A percentile compares a stretch with the other conserved stretches of the same genome.
phyloP scores from a whole-genome alignment of 805 yeast genomes.

The Candida ulmi region DNA sequence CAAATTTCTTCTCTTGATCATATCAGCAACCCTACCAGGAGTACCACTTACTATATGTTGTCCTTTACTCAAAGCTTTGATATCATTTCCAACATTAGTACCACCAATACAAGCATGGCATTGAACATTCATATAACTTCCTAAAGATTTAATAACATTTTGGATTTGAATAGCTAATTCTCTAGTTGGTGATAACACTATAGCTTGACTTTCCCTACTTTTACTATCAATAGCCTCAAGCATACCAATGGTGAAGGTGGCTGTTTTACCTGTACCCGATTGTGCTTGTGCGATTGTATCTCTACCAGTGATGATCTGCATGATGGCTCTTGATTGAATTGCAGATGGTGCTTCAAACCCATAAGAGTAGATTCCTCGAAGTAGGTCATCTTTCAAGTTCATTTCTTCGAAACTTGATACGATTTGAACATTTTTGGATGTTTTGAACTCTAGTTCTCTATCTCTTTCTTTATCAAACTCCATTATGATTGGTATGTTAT shows the following conservation, averaged over 20 bases:
- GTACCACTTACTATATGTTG: slow-evolving; percentile 95
- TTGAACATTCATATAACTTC: slow-evolving; percentile 79
- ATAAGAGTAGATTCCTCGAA: slow-evolving; percentile 71
- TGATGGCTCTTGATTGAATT: slow-evolving; percentile 94
- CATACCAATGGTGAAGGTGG: slow-evolving; percentile 93
- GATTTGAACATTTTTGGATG: slow-evolving; percentile 48
- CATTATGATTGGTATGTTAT: slow-evolving; percentile 26
- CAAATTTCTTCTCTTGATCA: slow-evolving; percentile 79
- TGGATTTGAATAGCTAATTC: slow-evolving; percentile 93
- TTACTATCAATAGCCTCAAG: slow-evolving; percentile 77
- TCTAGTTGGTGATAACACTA: slow-evolving; percentile 91
- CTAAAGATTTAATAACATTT: slow-evolving; percentile 79
- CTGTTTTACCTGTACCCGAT: slow-evolving; percentile 99
- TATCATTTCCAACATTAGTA: slow-evolving; percentile 74
- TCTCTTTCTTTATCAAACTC: slow-evolving; percentile 59
- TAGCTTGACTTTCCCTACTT: slow-evolving; percentile 76
- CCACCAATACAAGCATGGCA: slow-evolving; percentile 96
- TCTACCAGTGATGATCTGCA: slow-evolving; percentile 89
- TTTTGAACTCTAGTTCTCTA: slow-evolving; percentile 53
- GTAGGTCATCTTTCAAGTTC: slow-evolving; percentile 59
- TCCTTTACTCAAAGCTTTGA: slow-evolving; percentile 68
- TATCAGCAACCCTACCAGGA: slow-evolving; percentile 91
- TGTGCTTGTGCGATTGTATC: slow-evolving; percentile 99
- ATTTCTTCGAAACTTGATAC: slow-evolving; percentile 72
- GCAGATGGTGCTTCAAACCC: slow-evolving; percentile 97